Evolutionary conservation across 2,329 filamentous ascomycete genomes (phyloP).

Genomic region (Fusarium sp.): DNA sequence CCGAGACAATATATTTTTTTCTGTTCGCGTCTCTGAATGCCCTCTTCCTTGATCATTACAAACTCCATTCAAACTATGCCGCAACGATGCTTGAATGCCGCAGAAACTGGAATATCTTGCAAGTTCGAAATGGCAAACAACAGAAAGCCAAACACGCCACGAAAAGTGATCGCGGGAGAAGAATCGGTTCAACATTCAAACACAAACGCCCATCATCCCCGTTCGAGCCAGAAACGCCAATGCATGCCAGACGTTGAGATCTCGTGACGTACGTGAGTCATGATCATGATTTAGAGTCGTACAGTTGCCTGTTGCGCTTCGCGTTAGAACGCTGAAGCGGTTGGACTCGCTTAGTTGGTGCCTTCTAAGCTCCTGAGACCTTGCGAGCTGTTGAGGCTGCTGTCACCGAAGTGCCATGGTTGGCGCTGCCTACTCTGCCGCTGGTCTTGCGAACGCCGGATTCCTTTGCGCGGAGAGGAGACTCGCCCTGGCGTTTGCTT

Average conservation of each 20-base stretch:
- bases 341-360: constrained; percentile 37
- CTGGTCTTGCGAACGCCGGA: constrained; percentile 73
- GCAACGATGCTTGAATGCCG: constrained; percentile 36
- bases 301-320: constrained; percentile 36
- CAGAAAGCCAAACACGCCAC: constrained; percentile 22
- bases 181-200: constrained; percentile 41
- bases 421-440: constrained; percentile 72
- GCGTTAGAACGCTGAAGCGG: constrained; percentile 32
- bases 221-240: constrained; percentile 55
- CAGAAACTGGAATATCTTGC: constrained; percentile 21
- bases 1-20: constrained; percentile 21
- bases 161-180: constrained; percentile 36
- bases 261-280: constrained; percentile 56
- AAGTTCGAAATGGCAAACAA: constrained; percentile 32
- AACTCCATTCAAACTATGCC: constrained; percentile 29
- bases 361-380: constrained; percentile 60
- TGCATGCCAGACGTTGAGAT: constrained; percentile 58
- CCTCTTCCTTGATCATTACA: constrained; percentile 22
- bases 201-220: constrained; percentile 41
- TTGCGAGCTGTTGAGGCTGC: constrained; percentile 63
- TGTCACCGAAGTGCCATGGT: constrained; percentile 56
- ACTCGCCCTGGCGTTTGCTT: constrained; percentile 65
- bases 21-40: constrained; percentile 15
- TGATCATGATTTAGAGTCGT: constrained; percentile 56
- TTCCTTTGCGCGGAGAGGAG: constrained; percentile 64